Conservation (phyloP, 768 basidiomycete genomes). For the Pleurotus cornucopiae region DNA sequence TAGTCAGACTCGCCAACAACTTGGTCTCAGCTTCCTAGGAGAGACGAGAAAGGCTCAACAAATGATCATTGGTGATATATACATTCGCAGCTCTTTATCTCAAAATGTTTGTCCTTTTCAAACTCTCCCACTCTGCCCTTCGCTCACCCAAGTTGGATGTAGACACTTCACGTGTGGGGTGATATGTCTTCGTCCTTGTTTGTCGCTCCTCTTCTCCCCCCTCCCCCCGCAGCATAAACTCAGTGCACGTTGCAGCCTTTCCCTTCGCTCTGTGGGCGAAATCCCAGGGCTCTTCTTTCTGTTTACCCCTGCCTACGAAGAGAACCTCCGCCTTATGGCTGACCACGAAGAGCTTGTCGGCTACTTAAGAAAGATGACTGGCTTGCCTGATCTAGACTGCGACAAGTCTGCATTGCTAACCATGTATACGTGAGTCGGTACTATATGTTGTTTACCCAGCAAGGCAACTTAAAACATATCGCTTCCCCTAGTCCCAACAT, state of each 20-base stretch:
- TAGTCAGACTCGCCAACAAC: slow-evolving; percentile 32
- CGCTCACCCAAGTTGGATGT: background rate
- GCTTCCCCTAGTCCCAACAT: slow-evolving; percentile 31
- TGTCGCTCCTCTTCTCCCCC: background rate
- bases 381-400: slow-evolving; percentile 14
- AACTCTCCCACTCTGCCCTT: background rate
- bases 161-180: background rate
- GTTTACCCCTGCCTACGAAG: no score
- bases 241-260: no score
- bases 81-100: background rate
- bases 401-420: slow-evolving; percentile 12
- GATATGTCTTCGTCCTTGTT: background rate
- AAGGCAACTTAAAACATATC: background rate
- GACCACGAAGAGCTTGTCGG: slow-evolving; percentile 8
- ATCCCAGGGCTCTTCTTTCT: no score
- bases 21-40: slow-evolving; percentile 38
- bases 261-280: no score
- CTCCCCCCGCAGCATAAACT: background rate
- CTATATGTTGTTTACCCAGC: no score
- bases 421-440: slow-evolving; percentile 10
- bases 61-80: slow-evolving; percentile 31
- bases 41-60: slow-evolving; percentile 25
- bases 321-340: no score
- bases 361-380: slow-evolving; percentile 8
- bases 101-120: background rate